Conservation (phyloP, 225 moss, liverwort and hornwort species). For the Anthoceros angustus region DNA sequence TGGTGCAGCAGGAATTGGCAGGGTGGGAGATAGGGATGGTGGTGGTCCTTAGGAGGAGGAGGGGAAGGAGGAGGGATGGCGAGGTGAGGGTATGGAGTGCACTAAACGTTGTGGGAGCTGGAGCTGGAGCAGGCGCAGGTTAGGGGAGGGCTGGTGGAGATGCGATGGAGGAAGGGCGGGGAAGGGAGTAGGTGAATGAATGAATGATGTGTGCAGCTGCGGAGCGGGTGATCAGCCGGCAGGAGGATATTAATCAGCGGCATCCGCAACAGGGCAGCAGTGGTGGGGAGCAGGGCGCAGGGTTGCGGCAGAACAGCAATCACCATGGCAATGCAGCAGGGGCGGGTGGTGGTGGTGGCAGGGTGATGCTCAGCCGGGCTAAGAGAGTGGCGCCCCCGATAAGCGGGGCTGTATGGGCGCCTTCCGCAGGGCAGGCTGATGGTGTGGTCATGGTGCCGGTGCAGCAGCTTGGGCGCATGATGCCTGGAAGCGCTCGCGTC, state of each 20-base stretch:
- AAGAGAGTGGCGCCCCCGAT: slow-evolving; percentile 3
- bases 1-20: neutral
- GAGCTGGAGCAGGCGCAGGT: neutral
- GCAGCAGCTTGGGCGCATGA: slow-evolving; percentile 1
- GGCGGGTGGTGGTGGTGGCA: neutral
- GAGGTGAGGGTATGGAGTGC: neutral
- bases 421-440: neutral
- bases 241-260: neutral
- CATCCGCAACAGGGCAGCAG: neutral
- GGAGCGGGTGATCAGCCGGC: neutral
- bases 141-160: neutral
- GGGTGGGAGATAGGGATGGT: neutral
- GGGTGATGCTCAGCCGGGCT: slow-evolving; percentile 4
- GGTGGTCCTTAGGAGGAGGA: neutral
- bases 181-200: neutral
- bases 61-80: neutral
- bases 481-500: slow-evolving; percentile 49
- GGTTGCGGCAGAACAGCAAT: neutral
- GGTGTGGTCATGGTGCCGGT: neutral
- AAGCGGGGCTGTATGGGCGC: slow-evolving; percentile 1
- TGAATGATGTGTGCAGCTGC: slow-evolving; percentile 4
- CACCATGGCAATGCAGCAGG: slow-evolving; percentile 5
- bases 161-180: neutral
- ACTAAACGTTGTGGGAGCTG: neutral
- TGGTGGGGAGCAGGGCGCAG: neutral